Evolutionary conservation across 305 asterid species (phyloP).

Genomic region (Fraxinus nigra): DNA sequence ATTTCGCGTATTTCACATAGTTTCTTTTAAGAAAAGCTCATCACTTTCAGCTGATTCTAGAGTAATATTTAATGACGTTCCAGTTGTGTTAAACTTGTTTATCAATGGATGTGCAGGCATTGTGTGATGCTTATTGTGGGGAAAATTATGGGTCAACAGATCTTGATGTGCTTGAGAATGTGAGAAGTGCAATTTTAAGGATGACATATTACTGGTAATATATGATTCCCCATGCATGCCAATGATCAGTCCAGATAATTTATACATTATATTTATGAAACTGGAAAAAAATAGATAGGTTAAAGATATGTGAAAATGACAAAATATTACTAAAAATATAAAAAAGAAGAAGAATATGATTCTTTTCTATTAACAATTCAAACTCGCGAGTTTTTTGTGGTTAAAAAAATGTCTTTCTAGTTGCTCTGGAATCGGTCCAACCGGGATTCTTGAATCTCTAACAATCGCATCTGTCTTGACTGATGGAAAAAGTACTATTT

Average conservation of each 20-base stretch:
- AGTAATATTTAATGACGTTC: slow-evolving; percentile 2
- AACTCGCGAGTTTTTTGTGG: neutral
- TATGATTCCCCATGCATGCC: slow-evolving; percentile 4
- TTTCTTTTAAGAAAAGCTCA: neutral
- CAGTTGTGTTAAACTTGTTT: slow-evolving; percentile 15
- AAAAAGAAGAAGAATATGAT: neutral
- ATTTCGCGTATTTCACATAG: neutral
- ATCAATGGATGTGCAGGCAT: slow-evolving; percentile 57
- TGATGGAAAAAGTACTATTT: slow-evolving; percentile 12
- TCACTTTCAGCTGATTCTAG: neutral
- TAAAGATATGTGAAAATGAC: neutral
- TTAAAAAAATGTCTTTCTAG: neutral
- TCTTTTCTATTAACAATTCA: neutral
- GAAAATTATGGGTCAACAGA: slow-evolving; percentile 87
- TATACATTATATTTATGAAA: neutral
- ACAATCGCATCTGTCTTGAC: neutral
- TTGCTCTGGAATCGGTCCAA: neutral
- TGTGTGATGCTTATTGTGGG: slow-evolving; percentile 85
- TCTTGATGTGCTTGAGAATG: slow-evolving; percentile 76
- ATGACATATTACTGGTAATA: slow-evolving; percentile 92
- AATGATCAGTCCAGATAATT: neutral
- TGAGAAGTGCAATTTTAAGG: slow-evolving; percentile 75
- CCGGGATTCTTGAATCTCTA: neutral
- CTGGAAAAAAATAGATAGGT: neutral
- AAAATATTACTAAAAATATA: neutral